Percentiles rank a stretch among this genome's conserved stretches.
Evolutionary conservation across 345 rosid genomes (phyloP).

Genomic region (Lepidium didymum): DNA sequence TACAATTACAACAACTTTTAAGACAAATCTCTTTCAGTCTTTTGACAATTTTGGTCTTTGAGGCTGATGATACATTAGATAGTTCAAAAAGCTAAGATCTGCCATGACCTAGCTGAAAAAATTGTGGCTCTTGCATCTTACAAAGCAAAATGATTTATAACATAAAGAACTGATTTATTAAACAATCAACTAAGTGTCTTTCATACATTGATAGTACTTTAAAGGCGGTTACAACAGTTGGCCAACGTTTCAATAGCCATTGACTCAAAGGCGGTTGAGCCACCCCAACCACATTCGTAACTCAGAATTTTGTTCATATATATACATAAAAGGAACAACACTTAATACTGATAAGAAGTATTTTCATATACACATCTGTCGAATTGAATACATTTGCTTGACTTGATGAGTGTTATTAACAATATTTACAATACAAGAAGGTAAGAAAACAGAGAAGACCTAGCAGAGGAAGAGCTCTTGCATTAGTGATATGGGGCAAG

Average conservation of each 20-base stretch:
- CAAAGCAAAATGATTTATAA: too few relatives aligned
- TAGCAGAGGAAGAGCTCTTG: conserved; percentile 49
- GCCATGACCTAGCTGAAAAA: too few relatives aligned
- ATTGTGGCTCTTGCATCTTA: too few relatives aligned
- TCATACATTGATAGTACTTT: neutral
- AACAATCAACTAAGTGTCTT: neutral
- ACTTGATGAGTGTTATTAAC: neutral
- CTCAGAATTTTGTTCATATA: neutral
- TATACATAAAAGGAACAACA: neutral
- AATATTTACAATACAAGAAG: neutral
- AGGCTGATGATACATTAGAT: too few relatives aligned
- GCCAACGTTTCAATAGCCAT: neutral
- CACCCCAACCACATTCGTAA: neutral
- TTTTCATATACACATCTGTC: neutral
- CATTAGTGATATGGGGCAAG: conserved; percentile 66
- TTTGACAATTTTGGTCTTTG: too few relatives aligned
- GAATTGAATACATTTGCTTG: conserved; percentile 1
- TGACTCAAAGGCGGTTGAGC: neutral
- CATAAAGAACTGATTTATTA: neutral
- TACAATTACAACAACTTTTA: too few relatives aligned
- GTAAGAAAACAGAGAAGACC: neutral
- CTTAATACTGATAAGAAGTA: neutral
- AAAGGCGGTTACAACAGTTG: neutral
- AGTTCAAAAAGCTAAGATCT: too few relatives aligned
- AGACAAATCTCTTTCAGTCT: too few relatives aligned